Base-by-base conservation (phyloP, 139 green algal genomes). In the Gonium pectorale region DNA sequence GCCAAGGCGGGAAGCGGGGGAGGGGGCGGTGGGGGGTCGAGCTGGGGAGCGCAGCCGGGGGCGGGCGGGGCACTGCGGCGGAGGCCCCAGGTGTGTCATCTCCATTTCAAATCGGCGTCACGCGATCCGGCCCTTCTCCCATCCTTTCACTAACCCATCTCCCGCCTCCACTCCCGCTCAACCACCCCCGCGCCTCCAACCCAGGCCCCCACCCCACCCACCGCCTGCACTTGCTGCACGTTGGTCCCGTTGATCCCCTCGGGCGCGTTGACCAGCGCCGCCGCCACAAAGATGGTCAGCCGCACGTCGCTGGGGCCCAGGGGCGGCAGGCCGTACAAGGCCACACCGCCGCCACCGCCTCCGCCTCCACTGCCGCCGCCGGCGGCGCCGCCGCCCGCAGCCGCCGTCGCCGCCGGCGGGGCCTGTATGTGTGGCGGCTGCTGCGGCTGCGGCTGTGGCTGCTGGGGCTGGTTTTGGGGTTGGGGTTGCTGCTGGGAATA, bases 211-310 rank as follows among this genome's bases (percentile, higher is more conserved):
- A 40, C 35, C 43, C 26, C 43, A 27, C 68, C 41, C n/a, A 72
- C 75, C 75, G 40, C 9, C 56, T 82, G 75, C 17, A 82, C 59
- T 37, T 82, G 75, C 29, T 82, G 75, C 37, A 82, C 75, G 75
- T 82, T 82, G 40, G 75, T 82, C 15, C 75, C 75, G 60, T 82
- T 82, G 75, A 82, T 71, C 29, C 75, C 75, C 75, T 82, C 59
- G 8, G 75, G 59, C 41, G 75, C 31, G 60, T 82, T 82, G 9
- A 82, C 75, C 38, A 82, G 40, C 75, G 59, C n/a, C 8, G 41
- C 41, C 11, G 75, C 59, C 38, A 82, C 75, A 24, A 54, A 41
- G 38, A 82, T 52, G 5, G 59, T 70, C 75, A 82, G 59, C 40
- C 75, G 75, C 38, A 82, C 75, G 0, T 82, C 59, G 29, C 46